Evolutionary conservation across 2,329 filamentous ascomycete genomes (phyloP), one percentile per base, ranked within the genome.

Genomic region (Lachnellula willkommii): DNA sequence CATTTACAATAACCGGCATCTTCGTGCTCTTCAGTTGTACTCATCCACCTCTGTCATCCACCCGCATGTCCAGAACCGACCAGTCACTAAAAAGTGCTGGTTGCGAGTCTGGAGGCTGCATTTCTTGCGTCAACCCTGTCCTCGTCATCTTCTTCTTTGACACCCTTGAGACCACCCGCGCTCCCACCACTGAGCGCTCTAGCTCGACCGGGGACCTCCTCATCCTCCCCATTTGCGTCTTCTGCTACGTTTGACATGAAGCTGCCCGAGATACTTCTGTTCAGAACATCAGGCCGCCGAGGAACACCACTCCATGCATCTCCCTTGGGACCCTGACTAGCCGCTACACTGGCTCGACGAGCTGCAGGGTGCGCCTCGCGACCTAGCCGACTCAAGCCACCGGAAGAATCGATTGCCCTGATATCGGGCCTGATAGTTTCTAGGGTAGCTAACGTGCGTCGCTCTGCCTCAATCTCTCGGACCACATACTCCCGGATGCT

Each of bases 231-330:
- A 58, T 83, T 83, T 28, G 78, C 77, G 14, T 85, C 86, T 65
- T 89, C 87, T 14, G 79, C 76, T 9, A 85, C 75, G 28, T 80
- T 79, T n/a, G 81, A 76, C 60, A 85, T 81, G 61, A 89, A 81
- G 68, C 84, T 88, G 48, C 87, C 85, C 54, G 88, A 90, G 62
- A 92, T 79, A 69, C 86, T 92, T 65, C 91, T 81, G 67, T 82
- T 87, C 54, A 90, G 74, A n/a, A 85, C 86, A 65, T 95, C 90
- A 32, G 86, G 65, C 47, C 67, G 84, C 59, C 94, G 82, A 37
- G 92, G 90, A 28, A 96, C 91, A 56, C 94, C 94, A 66, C 90
- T 96, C 94, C 94, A 99, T 15, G 94, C 88, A 72, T 99, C 94
- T n/a, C 94, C 94, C 75, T 95, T 95, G 50, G 94, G 93, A 0